A percentile compares a stretch with the other conserved stretches of the same genome.
Evolutionary conservation across 2,329 filamentous ascomycete species (phyloP).

Genomic region (Aspergillus fumigatus): DNA sequence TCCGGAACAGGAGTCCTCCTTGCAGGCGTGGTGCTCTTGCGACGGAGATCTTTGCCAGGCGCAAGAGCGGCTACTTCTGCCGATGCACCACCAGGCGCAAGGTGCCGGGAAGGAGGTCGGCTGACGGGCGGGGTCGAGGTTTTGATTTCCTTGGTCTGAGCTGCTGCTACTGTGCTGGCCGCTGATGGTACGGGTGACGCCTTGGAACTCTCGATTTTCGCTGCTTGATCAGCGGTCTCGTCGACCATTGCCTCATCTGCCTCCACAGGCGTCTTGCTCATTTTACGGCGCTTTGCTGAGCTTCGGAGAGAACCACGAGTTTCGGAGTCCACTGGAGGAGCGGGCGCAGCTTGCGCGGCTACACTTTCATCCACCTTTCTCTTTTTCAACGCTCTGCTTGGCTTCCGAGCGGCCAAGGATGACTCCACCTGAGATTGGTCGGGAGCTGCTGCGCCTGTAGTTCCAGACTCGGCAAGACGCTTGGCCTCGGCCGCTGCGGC

Average conservation of each 20-base stretch:
- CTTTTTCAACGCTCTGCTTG: conserved; percentile 37
- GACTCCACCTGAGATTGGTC: conserved; percentile 12
- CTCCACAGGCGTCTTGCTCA: conserved; percentile 27
- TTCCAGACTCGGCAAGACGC: conserved; percentile 6
- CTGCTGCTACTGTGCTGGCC: conserved; percentile 14
- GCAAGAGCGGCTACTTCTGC: conserved; percentile 21
- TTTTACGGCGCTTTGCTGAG: conserved; percentile 37
- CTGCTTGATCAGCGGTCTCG: conserved; percentile 36
- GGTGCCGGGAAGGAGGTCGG: conserved; percentile 31
- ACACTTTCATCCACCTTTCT: conserved; percentile 52
- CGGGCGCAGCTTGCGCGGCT: conserved; percentile 17
- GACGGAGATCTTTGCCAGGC: conserved; percentile 31
- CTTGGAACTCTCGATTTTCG: conserved; percentile 20
- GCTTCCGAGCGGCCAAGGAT: conserved; percentile 11
- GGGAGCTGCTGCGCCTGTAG: conserved; percentile 3
- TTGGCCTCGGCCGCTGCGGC: conserved; percentile 17
- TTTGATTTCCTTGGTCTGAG: conserved; percentile 5
- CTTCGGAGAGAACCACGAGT: conserved; percentile 24
- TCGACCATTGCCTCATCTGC: conserved; percentile 26
- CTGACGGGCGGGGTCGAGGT: conserved; percentile 31
- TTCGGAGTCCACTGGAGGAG: conserved; percentile 15
- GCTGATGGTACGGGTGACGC: conserved; percentile 21
- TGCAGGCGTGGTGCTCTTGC: conserved; percentile 40
- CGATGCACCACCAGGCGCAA: conserved; percentile 23
- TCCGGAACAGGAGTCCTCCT: conserved; percentile 40